phyloP scores from a whole-genome alignment of 768 basidiomycete species.

The Phaffia australis region DNA sequence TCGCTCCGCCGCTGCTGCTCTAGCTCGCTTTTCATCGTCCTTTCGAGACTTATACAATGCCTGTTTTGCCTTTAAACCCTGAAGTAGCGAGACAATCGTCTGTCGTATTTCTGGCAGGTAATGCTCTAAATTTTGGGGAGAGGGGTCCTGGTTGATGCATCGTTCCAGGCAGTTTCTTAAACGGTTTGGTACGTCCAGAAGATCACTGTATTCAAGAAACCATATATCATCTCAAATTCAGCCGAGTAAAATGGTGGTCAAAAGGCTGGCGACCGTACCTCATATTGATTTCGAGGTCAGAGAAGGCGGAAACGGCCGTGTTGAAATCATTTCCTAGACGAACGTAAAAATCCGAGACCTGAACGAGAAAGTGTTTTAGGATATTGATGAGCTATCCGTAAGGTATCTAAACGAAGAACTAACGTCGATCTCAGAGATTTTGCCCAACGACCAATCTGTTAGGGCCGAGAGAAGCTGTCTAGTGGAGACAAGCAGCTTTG shows the following conservation, averaged over 20 bases:
- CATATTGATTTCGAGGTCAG: conserved; percentile 76
- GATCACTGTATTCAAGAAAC: conserved; percentile 51
- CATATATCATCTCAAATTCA: neutral
- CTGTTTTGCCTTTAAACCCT: conserved; percentile 87
- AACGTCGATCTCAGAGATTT: conserved; percentile 50
- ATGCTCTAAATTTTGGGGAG: conserved; percentile 66
- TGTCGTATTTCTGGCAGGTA: conserved; percentile 82
- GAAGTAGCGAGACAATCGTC: conserved; percentile 85
- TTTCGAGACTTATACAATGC: conserved; percentile 49
- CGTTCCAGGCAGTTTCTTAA: conserved; percentile 78
- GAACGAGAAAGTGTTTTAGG: conserved; percentile 29
- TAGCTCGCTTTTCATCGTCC: conserved; percentile 16
- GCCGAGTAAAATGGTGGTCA: neutral
- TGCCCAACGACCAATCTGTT: conserved; percentile 66
- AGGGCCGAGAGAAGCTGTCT: conserved; percentile 86
- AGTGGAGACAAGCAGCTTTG: conserved; percentile 82
- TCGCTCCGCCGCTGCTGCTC: neutral
- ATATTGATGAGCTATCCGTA: neutral
- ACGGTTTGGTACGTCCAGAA: conserved; percentile 76
- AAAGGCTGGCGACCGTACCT: conserved; percentile 48
- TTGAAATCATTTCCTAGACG: conserved; percentile 96
- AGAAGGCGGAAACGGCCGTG: conserved; percentile 78
- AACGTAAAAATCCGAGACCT: conserved; percentile 96
- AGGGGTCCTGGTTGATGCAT: conserved; percentile 83
- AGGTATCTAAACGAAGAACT: conserved; percentile 27